Evolutionary conservation across 176 grass and related monocot species (phyloP).

Genomic region (Oryza nivara): DNA sequence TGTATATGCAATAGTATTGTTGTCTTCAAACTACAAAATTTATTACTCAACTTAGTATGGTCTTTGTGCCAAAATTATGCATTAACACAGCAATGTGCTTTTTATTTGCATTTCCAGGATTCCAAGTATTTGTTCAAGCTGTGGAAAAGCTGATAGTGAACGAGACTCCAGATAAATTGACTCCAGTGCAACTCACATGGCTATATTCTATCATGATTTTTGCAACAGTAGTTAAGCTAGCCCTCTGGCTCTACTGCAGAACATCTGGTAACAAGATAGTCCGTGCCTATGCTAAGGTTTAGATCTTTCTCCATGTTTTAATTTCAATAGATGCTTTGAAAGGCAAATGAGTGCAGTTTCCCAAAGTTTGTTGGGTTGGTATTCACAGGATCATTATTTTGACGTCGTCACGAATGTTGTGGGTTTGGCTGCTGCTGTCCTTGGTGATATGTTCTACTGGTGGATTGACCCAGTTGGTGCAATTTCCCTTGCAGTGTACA

Average conservation of each 20-base stretch:
- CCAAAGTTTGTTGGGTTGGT: conserved; percentile 19
- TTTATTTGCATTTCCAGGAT: conserved; percentile 54
- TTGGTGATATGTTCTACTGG: conserved; percentile 89
- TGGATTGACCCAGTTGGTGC: conserved; percentile 92
- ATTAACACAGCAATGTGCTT: neutral
- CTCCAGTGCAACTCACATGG: conserved; percentile 69
- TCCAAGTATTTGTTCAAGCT: conserved; percentile 89
- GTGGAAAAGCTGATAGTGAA: conserved; percentile 80
- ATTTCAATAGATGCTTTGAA: conserved; percentile 1
- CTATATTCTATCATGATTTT: conserved; percentile 94
- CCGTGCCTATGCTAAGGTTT: conserved; percentile 88
- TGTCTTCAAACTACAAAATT: neutral
- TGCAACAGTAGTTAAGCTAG: conserved; percentile 90
- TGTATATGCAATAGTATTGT: neutral
- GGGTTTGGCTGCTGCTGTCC: conserved; percentile 85
- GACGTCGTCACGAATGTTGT: conserved; percentile 93
- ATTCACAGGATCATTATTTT: conserved; percentile 83
- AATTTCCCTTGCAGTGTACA: conserved; percentile 89
- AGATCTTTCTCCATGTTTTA: conserved; percentile 25
- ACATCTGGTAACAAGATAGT: conserved; percentile 90
- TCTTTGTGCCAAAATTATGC: neutral
- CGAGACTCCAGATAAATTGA: conserved; percentile 59
- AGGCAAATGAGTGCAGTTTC: conserved; percentile 27
- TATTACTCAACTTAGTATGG: neutral
- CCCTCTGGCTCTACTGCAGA: conserved; percentile 83